Evolutionary conservation across 148 eudicot genomes (phyloP).

Genomic region (Vaccinium corymbosum): DNA sequence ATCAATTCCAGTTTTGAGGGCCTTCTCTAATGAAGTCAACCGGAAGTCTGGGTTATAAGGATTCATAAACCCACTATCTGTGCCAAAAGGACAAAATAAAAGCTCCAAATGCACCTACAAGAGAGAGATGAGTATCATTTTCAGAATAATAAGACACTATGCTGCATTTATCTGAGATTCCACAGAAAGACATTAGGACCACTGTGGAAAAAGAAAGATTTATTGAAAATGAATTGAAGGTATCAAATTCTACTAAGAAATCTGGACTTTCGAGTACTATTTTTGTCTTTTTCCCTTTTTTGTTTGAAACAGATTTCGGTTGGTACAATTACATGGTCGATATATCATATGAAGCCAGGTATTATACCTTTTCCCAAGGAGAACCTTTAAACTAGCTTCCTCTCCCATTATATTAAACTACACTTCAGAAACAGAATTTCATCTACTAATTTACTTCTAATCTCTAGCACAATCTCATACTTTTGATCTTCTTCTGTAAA

Average conservation of each 20-base stretch:
- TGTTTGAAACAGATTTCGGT: background rate
- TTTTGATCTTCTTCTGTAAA: background rate
- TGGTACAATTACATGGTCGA: background rate
- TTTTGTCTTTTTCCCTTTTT: background rate
- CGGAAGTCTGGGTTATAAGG: slow-evolving; percentile 40
- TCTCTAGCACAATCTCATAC: background rate
- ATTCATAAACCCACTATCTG: slow-evolving; percentile 45
- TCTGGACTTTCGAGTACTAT: background rate
- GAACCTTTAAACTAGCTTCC: background rate
- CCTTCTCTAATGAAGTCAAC: slow-evolving; percentile 67
- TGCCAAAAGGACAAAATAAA: slow-evolving; percentile 67
- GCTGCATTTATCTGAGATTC: background rate
- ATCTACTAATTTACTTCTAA: too few relatives aligned
- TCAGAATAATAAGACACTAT: background rate
- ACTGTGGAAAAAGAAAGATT: background rate
- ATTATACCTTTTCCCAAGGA: background rate
- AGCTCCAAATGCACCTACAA: slow-evolving; percentile 81
- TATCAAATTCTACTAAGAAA: background rate
- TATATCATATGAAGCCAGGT: background rate
- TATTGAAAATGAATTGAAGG: background rate
- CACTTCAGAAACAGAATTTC: background rate
- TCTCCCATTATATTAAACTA: background rate
- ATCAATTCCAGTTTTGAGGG: slow-evolving; percentile 46
- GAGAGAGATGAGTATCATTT: background rate
- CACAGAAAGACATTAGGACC: background rate